These are phyloP conservation scores for Phytophthora crassamura DNA, from an alignment of 352 stramenopile genomes.

Conservation along the genomic window DNA sequence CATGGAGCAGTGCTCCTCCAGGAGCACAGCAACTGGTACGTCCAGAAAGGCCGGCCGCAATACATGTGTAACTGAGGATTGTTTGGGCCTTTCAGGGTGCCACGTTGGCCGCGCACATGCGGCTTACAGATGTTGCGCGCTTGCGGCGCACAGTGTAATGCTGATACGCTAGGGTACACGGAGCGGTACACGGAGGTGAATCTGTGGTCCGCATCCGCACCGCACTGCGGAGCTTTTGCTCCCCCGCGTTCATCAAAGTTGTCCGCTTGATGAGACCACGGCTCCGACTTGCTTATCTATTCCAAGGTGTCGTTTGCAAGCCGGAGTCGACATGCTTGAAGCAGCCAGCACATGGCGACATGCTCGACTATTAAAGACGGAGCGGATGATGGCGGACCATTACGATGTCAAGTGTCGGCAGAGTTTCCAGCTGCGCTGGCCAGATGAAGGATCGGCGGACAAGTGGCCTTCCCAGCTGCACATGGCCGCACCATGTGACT, in stretches of 20 bases:
- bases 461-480: not conserved
- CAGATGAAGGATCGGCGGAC: conserved; percentile 16
- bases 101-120: conserved; percentile 6
- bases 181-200: too few species aligned
- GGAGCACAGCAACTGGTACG: not conserved
- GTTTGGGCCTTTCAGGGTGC: conserved; percentile 20
- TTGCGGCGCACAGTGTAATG: conserved; percentile 10
- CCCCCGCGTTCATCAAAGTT: too few species aligned
- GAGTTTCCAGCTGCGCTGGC: conserved; percentile 15
- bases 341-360: not conserved
- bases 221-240: too few species aligned
- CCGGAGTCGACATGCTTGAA: not conserved
- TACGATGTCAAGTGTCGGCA: conserved; percentile 20
- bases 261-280: too few species aligned
- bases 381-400: conserved; percentile 11
- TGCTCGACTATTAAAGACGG: not conserved
- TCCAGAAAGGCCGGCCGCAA: conserved; percentile 17
- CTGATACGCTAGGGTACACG: conserved; percentile 16
- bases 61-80: conserved; percentile 31
- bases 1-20: conserved; percentile 1
- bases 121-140: conserved; percentile 23
- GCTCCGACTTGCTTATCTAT: conserved; percentile 3
- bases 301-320: conserved; percentile 9
- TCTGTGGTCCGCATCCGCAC: too few species aligned
- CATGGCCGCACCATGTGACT: conserved; percentile 8